Conservation (phyloP, 2,329 filamentous ascomycete species). For the Dendrostoma leiphaemia region DNA sequence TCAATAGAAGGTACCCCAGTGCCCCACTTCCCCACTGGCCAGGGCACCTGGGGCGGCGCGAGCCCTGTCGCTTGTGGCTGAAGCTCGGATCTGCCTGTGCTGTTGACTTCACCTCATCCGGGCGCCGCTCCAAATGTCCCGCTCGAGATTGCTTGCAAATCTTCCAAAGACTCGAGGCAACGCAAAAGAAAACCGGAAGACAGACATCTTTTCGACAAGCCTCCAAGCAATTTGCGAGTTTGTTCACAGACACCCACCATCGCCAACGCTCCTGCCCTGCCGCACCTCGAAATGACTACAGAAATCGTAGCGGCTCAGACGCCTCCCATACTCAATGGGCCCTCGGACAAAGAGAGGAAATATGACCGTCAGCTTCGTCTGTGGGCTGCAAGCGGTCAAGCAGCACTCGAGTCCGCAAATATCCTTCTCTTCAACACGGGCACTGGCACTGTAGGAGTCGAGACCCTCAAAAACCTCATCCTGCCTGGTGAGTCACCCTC, state of each 20-base stretch:
- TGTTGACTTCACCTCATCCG: neutral
- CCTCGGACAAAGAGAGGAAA: conserved; percentile 66
- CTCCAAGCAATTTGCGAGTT: no score
- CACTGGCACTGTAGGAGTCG: conserved; percentile 81
- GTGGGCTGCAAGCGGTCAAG: conserved; percentile 91
- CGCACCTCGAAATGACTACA: conserved; percentile 37
- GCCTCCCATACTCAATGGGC: conserved; percentile 48
- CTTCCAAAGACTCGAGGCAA: neutral
- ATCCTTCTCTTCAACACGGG: conserved; percentile 89
- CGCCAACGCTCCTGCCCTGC: no score
- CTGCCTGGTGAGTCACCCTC: conserved; percentile 64
- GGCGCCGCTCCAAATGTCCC: no score
- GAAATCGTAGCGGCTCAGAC: conserved; percentile 44
- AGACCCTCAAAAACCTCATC: conserved; percentile 96
- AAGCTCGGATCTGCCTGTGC: conserved; percentile 9
- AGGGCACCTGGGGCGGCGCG: no score
- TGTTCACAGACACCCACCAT: neutral
- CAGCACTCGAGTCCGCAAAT: conserved; percentile 84
- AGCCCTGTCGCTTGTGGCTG: neutral
- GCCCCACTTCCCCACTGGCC: neutral
- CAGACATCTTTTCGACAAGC: neutral
- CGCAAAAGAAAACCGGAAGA: neutral
- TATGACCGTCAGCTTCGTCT: conserved; percentile 95
- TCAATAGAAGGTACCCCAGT: no score
- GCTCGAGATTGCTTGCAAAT: neutral